Base-by-base conservation (phyloP, 495 filamentous ascomycete species). In the Hypoxylon rickii region DNA sequence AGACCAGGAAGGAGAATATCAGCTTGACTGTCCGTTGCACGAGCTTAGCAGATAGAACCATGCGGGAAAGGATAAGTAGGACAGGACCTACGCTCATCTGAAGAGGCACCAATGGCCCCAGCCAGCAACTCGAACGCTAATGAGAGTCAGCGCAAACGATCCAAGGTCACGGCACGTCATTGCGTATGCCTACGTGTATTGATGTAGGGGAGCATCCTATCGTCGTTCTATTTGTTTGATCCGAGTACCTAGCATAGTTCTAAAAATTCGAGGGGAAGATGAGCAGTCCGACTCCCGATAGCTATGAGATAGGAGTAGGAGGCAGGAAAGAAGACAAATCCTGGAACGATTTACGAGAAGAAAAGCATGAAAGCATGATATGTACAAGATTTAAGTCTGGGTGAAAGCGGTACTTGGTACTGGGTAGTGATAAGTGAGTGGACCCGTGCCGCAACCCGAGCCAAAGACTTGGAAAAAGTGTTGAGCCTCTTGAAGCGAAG, bases 1-100 rank as follows among this genome's bases (percentile, higher is more conserved):
- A 97, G 20, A 97, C 71, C 34, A 97, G 79, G 71, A 98, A 93
- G 12, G 90, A 90, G 70, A 85, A 85, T 61, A 96, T 86, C 67
- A 97, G 86, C 68, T 98, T 98, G 46, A 98, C 93, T 97, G 53
- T 51, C 38, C 6, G 15, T 40, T 31, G 3, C 8, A 17, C 7
- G n/a, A 36, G 44, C 3, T 38, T 31, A 55, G 61, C 57, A 42
- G 56, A 52, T 52, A 52, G 44, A 57, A 42, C 37, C 15, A 37
- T 36, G 17, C 18, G 1, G 12, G 16, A 12, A 33, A 11, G 2
- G 40, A 47, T 3, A 18, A 49, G 19, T 12, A 40, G 21, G 13
- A 2, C 31, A 45, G 42, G 21, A 54, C 68, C 38, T 84, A 96
- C 92, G 77, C 70, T 98, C 92, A 78, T 97, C 93, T 44, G 86